Evolutionary conservation across 257 asterid genomes (phyloP).

Genomic region (Solanum commersonii): DNA sequence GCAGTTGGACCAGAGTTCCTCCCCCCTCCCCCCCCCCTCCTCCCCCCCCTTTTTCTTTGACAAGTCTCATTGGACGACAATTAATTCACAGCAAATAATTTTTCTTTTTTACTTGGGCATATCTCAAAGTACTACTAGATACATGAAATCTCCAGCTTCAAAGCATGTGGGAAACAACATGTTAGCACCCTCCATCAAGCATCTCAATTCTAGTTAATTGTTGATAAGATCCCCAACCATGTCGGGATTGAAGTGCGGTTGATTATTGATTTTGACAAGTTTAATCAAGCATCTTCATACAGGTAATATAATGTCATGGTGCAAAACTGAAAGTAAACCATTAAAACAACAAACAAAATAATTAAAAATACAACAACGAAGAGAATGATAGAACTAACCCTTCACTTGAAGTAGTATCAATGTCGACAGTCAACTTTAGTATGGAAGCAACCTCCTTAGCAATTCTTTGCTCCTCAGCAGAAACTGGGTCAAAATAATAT

Average conservation of each 20-base stretch:
- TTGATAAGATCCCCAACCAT: neutral
- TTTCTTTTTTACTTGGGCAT: neutral
- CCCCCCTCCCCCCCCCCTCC: too few relatives aligned
- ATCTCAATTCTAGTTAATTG: neutral
- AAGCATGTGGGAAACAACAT: neutral
- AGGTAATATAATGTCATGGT: neutral
- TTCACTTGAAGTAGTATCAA: constrained; percentile 61
- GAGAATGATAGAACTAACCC: constrained; percentile 28
- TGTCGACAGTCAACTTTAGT: constrained; percentile 78
- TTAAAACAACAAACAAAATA: neutral
- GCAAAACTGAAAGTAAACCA: neutral
- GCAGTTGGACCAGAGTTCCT: neutral
- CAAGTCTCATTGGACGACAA: neutral
- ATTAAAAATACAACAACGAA: neutral
- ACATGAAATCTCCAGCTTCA: neutral
- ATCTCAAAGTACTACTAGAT: neutral
- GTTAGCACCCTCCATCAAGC: neutral
- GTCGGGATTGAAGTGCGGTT: neutral
- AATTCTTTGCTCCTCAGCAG: constrained; percentile 74
- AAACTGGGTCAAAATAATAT: constrained; percentile 36
- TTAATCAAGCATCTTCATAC: neutral
- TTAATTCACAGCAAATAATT: neutral
- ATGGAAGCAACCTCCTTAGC: constrained; percentile 92
- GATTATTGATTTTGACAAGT: neutral
- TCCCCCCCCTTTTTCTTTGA: neutral